Percentiles rank a stretch among this genome's conserved stretches.
Conservation (phyloP, 345 rosid genomes). For the Anacardium occidentale region DNA sequence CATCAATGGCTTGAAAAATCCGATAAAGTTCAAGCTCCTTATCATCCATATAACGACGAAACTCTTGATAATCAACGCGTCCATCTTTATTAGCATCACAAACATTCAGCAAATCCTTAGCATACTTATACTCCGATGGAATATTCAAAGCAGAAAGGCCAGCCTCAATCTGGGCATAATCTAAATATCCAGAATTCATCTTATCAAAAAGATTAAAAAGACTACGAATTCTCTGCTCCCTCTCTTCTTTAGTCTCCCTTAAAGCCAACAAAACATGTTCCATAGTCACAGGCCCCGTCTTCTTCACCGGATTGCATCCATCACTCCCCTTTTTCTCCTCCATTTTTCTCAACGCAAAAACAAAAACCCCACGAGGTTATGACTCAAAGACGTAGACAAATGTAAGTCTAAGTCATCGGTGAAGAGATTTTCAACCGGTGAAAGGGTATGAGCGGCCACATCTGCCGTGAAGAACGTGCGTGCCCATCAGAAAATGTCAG, state of each 20-base stretch:
- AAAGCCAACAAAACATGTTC: slow-evolving; percentile 69
- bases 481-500: not conserved
- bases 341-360: slow-evolving; percentile 20
- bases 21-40: slow-evolving; percentile 71
- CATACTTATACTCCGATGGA: slow-evolving; percentile 63
- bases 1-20: slow-evolving; percentile 73
- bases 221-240: slow-evolving; percentile 55
- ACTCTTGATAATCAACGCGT: slow-evolving; percentile 63
- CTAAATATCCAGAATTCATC: slow-evolving; percentile 46
- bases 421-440: not conserved
- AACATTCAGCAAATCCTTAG: slow-evolving; percentile 63
- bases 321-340: slow-evolving; percentile 10
- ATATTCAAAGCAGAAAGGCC: slow-evolving; percentile 60
- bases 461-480: not conserved
- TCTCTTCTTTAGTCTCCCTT: slow-evolving; percentile 60
- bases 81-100: slow-evolving; percentile 66
- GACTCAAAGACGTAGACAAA: not conserved
- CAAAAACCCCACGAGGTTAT: not conserved
- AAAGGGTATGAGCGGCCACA: slow-evolving; percentile 14
- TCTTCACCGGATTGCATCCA: slow-evolving; percentile 46
- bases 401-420: slow-evolving; percentile 6
- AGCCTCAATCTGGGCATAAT: slow-evolving; percentile 58
- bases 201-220: slow-evolving; percentile 60
- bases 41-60: slow-evolving; percentile 70
- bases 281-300: slow-evolving; percentile 51